Evolutionary conservation across 371 early-diverging fungal species (phyloP).

Genomic region (Mucor circinelloides): DNA sequence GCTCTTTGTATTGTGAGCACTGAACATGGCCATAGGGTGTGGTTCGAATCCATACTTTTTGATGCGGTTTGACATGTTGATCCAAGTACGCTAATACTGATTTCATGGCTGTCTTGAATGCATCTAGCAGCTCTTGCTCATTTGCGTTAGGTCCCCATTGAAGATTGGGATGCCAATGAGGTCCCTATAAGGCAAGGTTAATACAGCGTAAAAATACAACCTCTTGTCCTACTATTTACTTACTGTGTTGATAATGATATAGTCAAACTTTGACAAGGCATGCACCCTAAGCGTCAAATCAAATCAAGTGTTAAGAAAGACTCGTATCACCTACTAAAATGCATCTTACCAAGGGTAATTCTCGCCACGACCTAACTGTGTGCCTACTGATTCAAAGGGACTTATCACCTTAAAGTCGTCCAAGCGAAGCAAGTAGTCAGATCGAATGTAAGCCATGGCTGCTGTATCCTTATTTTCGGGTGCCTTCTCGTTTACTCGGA

Average conservation of each 20-base stretch:
- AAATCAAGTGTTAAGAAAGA: neutral
- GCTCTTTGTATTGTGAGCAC: constrained; percentile 41
- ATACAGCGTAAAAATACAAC: neutral
- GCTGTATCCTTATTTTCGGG: constrained; percentile 26
- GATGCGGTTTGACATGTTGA: constrained; percentile 28
- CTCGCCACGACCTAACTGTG: constrained; percentile 40
- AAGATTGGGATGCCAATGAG: constrained; percentile 48
- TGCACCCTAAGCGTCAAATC: constrained; percentile 39
- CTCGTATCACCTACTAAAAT: too few species aligned
- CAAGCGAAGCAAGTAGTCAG: constrained; percentile 39
- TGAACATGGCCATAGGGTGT: constrained; percentile 51
- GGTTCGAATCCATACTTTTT: constrained; percentile 48
- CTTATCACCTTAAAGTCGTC: constrained; percentile 47
- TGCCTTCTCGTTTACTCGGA: constrained; percentile 23
- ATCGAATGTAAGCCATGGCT: constrained; percentile 35
- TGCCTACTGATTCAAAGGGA: constrained; percentile 39
- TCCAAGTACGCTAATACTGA: constrained; percentile 32
- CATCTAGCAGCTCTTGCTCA: constrained; percentile 37
- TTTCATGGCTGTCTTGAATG: constrained; percentile 38
- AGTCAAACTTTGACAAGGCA: constrained; percentile 39
- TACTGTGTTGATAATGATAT: constrained; percentile 51
- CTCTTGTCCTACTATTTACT: constrained; percentile 6
- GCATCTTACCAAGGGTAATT: constrained; percentile 47
- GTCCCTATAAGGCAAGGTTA: constrained; percentile 26
- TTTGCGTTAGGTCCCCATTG: constrained; percentile 41